Evolutionary conservation across 768 basidiomycete genomes (phyloP).

Genomic region (Tulasnella calospora): DNA sequence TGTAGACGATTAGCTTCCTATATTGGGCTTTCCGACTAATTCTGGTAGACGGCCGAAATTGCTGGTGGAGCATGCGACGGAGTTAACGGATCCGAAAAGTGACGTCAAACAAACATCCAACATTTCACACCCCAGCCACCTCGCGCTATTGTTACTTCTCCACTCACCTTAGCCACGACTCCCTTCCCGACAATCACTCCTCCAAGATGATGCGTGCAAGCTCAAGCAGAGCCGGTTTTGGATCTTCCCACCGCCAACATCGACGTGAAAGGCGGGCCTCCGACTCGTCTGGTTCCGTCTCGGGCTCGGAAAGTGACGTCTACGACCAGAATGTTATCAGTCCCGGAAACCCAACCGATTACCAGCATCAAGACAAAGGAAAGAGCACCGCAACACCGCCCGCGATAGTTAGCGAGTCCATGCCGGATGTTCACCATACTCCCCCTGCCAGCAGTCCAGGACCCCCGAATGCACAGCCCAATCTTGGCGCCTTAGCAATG

Average conservation of each 20-base stretch:
- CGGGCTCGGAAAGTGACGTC: neutral
- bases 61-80: neutral
- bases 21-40: too few species aligned
- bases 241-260: neutral
- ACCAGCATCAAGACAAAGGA: neutral
- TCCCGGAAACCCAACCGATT: neutral
- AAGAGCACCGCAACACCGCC: neutral
- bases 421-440: neutral
- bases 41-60: too few species aligned
- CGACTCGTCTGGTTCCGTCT: neutral
- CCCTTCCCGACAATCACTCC: neutral
- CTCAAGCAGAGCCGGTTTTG: neutral
- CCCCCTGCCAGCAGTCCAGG: neutral
- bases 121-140: neutral
- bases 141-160: neutral
- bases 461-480: neutral
- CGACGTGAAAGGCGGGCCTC: neutral
- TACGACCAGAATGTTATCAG: neutral
- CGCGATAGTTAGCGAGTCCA: neutral
- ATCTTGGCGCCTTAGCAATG: neutral
- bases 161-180: neutral
- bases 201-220: neutral
- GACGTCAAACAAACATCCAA: neutral
- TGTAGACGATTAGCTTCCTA: too few species aligned
- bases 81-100: neutral